phyloP scores from a whole-genome alignment of 257 asterid species.

The Hygrophila difformis region DNA sequence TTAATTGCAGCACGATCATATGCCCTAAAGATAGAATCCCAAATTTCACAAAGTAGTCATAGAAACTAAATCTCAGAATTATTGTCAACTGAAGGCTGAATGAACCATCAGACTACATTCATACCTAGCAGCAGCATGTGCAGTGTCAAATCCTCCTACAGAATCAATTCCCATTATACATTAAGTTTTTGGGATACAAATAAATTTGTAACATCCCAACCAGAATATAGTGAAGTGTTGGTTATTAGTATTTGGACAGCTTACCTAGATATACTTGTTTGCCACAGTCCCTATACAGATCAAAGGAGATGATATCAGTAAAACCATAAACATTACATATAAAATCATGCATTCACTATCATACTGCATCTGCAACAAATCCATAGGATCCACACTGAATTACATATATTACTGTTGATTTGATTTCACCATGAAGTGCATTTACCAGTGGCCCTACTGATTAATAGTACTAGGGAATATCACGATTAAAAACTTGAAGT shows the following conservation, averaged over 20 bases:
- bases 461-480: no score
- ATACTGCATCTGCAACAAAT: slow-evolving; percentile 5
- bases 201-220: slow-evolving; percentile 8
- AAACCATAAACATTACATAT: slow-evolving; percentile 13
- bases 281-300: slow-evolving; percentile 84
- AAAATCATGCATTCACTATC: slow-evolving; percentile 5
- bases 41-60: slow-evolving; percentile 10
- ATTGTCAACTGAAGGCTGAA: slow-evolving; percentile 8
- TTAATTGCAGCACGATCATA: slow-evolving; percentile 95
- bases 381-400: slow-evolving; percentile 10
- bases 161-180: slow-evolving; percentile 13
- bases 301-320: slow-evolving; percentile 15
- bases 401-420: no score
- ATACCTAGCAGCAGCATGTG: slow-evolving; percentile 96
- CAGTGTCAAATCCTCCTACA: slow-evolving; percentile 95
- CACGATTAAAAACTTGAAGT: no score
- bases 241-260: slow-evolving; percentile 11
- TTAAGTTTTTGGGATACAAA: slow-evolving; percentile 14
- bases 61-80: slow-evolving; percentile 7
- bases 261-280: slow-evolving; percentile 93
- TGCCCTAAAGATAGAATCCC: slow-evolving; percentile 46
- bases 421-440: no score
- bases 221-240: background rate
- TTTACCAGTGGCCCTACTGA: background rate
- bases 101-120: slow-evolving; percentile 6